phyloP scores from a whole-genome alignment of 805 yeast genomes.

The Ogataea dorogensis region DNA sequence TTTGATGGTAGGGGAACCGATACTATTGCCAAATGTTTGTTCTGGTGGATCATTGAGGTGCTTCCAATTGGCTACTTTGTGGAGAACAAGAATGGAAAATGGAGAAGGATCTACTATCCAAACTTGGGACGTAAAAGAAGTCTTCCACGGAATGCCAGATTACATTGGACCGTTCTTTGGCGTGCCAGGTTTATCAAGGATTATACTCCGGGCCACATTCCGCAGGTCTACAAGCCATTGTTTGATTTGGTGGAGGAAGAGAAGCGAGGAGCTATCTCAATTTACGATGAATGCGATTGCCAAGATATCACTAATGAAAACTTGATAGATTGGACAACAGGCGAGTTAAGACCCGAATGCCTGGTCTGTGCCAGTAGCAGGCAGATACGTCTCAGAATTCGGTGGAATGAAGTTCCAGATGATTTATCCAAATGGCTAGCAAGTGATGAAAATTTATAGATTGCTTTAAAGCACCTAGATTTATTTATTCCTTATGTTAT shows the following conservation, averaged over 20 bases:
- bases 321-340: constrained; percentile 21
- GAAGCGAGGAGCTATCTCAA: constrained; percentile 1
- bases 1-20: constrained; percentile 42
- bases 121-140: constrained; percentile 54
- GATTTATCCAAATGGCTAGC: constrained; percentile 29
- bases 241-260: constrained; percentile 13
- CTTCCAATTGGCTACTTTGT: constrained; percentile 56
- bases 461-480: constrained; percentile 8
- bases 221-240: constrained; percentile 31
- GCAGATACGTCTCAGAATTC: constrained; percentile 17
- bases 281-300: constrained; percentile 9
- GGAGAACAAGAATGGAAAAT: constrained; percentile 46
- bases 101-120: constrained; percentile 51
- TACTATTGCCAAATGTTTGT: constrained; percentile 26
- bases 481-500: constrained; percentile 8
- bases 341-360: constrained; percentile 17
- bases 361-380: constrained; percentile 3
- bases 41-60: constrained; percentile 65
- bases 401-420: constrained; percentile 38
- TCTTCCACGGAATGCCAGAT: constrained; percentile 41
- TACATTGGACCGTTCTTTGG: constrained; percentile 69
- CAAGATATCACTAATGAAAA: constrained; percentile 19
- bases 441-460: constrained; percentile 13
- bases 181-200: constrained; percentile 45
- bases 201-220: constrained; percentile 47